Evolutionary conservation across 495 filamentous ascomycete genomes (phyloP).

Genomic region (Penicillium pulvis): DNA sequence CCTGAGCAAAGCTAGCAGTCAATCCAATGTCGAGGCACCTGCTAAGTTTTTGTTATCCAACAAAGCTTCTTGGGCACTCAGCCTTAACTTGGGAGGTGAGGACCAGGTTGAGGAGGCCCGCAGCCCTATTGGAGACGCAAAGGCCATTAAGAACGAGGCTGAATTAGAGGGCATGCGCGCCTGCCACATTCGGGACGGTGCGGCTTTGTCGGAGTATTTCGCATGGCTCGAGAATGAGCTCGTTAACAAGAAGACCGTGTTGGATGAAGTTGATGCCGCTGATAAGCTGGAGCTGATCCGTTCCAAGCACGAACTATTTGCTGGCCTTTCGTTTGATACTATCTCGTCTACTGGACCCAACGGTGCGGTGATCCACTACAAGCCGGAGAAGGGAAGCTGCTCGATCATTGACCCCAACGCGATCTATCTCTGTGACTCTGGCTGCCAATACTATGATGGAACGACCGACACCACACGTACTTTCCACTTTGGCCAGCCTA

Average conservation of each 20-base stretch:
- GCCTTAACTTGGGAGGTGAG: slow-evolving; percentile 84
- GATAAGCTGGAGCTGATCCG: slow-evolving; percentile 87
- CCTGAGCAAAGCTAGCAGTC: slow-evolving; percentile 48
- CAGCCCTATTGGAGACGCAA: slow-evolving; percentile 89
- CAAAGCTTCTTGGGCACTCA: slow-evolving; percentile 91
- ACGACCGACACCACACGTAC: slow-evolving; percentile 97
- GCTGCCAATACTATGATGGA: slow-evolving; percentile 91
- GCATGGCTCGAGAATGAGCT: slow-evolving; percentile 95
- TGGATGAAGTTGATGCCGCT: slow-evolving; percentile 89
- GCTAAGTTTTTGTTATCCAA: slow-evolving; percentile 85
- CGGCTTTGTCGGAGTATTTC: slow-evolving; percentile 89
- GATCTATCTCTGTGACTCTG: slow-evolving; percentile 96
- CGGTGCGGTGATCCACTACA: slow-evolving; percentile 97
- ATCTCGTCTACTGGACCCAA: slow-evolving; percentile 96
- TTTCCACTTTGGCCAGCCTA: slow-evolving; percentile 86
- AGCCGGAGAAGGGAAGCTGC: slow-evolving; percentile 82
- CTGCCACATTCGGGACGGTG: slow-evolving; percentile 94
- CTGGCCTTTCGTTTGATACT: slow-evolving; percentile 91
- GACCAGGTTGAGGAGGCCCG: slow-evolving; percentile 82
- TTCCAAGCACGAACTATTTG: slow-evolving; percentile 78
- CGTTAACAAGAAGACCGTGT: slow-evolving; percentile 64
- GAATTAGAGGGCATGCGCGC: slow-evolving; percentile 92
- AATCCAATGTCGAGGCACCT: slow-evolving; percentile 35
- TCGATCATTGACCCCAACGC: slow-evolving; percentile 80
- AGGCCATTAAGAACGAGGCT: slow-evolving; percentile 94